Evolutionary conservation across 192 early-diverging fungal genomes (phyloP).

Genomic region (Coemansia sp.): DNA sequence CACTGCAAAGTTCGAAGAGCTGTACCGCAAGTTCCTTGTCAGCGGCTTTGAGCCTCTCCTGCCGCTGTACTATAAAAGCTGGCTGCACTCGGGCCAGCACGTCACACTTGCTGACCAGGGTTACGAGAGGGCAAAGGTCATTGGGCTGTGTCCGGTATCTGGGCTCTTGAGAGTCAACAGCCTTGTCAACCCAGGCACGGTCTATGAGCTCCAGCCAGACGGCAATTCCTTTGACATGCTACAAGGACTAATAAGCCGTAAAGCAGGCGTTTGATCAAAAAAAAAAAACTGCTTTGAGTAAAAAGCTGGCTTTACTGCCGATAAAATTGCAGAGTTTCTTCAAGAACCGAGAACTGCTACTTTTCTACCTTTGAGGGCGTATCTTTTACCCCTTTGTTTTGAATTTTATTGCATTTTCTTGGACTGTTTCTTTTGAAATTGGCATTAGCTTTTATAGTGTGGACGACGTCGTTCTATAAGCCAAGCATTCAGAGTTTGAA

Average conservation of each 20-base stretch:
- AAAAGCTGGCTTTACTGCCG: neutral
- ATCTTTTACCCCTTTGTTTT: neutral
- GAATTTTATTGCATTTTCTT: neutral
- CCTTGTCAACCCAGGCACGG: conserved; percentile 54
- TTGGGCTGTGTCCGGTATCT: conserved; percentile 71
- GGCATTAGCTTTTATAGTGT: no score
- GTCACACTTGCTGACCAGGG: conserved; percentile 65
- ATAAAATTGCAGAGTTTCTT: no score
- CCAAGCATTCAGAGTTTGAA: neutral
- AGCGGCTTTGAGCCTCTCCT: conserved; percentile 72
- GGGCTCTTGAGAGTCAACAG: conserved; percentile 75
- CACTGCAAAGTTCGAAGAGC: conserved; percentile 69
- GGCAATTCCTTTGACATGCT: conserved; percentile 99
- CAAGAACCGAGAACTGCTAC: neutral
- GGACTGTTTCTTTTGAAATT: neutral
- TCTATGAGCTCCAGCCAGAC: conserved; percentile 86
- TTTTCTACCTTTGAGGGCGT: neutral
- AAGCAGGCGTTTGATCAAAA: conserved; percentile 39
- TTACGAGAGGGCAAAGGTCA: conserved; percentile 63
- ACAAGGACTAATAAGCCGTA: conserved; percentile 79
- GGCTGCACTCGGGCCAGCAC: conserved; percentile 81
- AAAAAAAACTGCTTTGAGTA: no score
- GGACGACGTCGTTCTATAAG: no score
- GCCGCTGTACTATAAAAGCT: conserved; percentile 75
- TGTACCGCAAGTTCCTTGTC: conserved; percentile 72